Percentiles rank a stretch among this genome's conserved stretches.
Conservation (phyloP, 2,329 filamentous ascomycete species). For the Colletotrichum cuscutae region DNA sequence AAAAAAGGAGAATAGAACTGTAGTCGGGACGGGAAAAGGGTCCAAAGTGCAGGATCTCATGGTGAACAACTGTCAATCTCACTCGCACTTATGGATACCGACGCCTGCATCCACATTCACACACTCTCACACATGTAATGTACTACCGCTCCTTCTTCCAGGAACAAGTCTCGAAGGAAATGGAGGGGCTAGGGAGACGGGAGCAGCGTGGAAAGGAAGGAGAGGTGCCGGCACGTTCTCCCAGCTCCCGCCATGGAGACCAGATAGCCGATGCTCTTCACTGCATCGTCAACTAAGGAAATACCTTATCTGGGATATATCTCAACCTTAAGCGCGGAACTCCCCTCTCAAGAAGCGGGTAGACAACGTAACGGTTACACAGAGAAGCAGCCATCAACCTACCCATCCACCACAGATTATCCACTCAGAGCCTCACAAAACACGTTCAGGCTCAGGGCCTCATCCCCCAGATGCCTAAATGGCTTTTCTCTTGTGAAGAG, state of each 20-base stretch:
- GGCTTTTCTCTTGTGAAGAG: not conserved
- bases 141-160: constrained; percentile 9
- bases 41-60: constrained; percentile 31
- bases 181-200: too few relatives aligned
- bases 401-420: not conserved
- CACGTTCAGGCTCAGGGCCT: not conserved
- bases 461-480: not conserved
- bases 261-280: not conserved
- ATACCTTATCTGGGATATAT: not conserved
- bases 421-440: not conserved
- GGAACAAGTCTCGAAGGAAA: constrained; percentile 6
- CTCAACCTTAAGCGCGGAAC: not conserved
- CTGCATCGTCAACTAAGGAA: not conserved
- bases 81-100: not conserved
- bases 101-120: not conserved
- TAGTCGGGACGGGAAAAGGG: not conserved
- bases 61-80: constrained; percentile 13
- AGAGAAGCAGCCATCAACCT: not conserved
- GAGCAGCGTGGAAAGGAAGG: not conserved
- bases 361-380: not conserved
- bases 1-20: not conserved
- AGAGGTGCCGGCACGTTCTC: not conserved
- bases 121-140: constrained; percentile 1
- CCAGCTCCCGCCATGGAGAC: not conserved
- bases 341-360: not conserved